phyloP scores from a whole-genome alignment of 1,139 yeast genomes.

The Spencermartinsiella ligniputridi region DNA sequence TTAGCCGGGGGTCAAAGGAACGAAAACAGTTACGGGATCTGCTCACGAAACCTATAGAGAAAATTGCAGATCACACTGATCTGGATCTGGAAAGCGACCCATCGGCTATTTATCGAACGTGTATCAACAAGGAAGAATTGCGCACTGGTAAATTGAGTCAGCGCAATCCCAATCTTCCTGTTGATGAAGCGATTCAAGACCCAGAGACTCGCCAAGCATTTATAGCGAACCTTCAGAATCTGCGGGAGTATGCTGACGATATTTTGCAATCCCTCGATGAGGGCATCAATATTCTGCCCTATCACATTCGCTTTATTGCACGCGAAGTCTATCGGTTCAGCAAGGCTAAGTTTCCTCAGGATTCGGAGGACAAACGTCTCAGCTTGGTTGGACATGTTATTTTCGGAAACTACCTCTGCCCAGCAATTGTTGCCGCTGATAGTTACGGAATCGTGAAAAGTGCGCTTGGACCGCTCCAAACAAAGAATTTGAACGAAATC shows the following conservation, averaged over 20 bases:
- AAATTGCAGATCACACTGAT: conserved; percentile 52
- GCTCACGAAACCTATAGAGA: conserved; percentile 49
- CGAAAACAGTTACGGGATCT: conserved; percentile 50
- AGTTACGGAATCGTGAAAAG: conserved; percentile 49
- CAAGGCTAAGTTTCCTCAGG: conserved; percentile 36
- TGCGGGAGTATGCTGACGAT: conserved; percentile 68
- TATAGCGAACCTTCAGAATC: conserved; percentile 64
- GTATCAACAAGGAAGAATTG: conserved; percentile 47
- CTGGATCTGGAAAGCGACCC: conserved; percentile 81
- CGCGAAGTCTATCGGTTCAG: conserved; percentile 38
- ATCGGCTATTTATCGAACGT: conserved; percentile 43
- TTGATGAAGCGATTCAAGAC: conserved; percentile 74
- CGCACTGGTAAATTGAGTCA: conserved; percentile 38
- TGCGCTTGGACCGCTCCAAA: conserved; percentile 35
- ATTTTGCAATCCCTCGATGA: conserved; percentile 46
- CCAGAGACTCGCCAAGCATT: conserved; percentile 64
- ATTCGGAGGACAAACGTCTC: conserved; percentile 42
- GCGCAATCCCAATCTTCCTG: conserved; percentile 45
- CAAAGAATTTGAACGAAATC: conserved; percentile 55
- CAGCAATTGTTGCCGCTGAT: conserved; percentile 67
- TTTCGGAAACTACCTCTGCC: conserved; percentile 57
- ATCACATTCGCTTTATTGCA: conserved; percentile 52
- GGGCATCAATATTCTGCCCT: conserved; percentile 51
- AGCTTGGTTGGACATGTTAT: conserved; percentile 68
- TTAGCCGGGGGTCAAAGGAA: conserved; percentile 58